These are phyloP conservation scores for Suillus tomentosus DNA, from an alignment of 768 basidiomycete species.

Conservation along the genomic window DNA sequence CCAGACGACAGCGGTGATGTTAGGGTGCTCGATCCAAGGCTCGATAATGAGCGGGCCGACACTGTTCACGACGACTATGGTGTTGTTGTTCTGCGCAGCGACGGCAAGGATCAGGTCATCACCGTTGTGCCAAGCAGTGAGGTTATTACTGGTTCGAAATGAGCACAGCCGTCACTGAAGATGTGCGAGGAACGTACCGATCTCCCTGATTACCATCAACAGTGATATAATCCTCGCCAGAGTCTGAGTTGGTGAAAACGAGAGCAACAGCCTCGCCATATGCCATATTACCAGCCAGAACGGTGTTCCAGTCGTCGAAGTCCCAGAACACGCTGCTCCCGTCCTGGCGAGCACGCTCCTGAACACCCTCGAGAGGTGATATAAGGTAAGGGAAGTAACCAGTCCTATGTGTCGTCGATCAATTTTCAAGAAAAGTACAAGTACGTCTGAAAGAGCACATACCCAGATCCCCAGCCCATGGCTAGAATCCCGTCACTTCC, in stretches of 20 bases:
- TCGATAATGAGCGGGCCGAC: constrained; percentile 64
- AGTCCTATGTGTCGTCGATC: constrained; percentile 38
- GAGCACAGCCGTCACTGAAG: not conserved
- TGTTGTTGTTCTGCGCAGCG: constrained; percentile 52
- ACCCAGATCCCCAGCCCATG: constrained; percentile 87
- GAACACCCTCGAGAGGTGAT: constrained; percentile 76
- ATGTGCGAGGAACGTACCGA: constrained; percentile 39
- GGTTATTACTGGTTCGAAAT: constrained; percentile 48
- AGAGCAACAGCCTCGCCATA: constrained; percentile 57
- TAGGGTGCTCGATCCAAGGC: constrained; percentile 72
- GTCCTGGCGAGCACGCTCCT: constrained; percentile 61
- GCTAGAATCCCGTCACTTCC: constrained; percentile 71
- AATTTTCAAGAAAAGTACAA: not conserved
- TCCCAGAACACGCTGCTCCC: constrained; percentile 61
- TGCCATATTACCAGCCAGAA: constrained; percentile 46
- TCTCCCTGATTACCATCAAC: constrained; percentile 82
- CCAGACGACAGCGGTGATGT: constrained; percentile 75
- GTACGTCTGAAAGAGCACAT: constrained; percentile 6
- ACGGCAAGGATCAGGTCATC: constrained; percentile 72
- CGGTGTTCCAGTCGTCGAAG: constrained; percentile 64
- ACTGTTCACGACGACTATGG: constrained; percentile 37
- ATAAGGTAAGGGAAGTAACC: constrained; percentile 75
- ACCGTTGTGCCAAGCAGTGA: constrained; percentile 75
- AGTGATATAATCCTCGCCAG: constrained; percentile 78
- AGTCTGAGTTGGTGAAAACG: constrained; percentile 76